A percentile compares a stretch with the other conserved stretches of the same genome.
Conservation (phyloP, 345 rosid genomes). For the Noccaea caerulescens region DNA sequence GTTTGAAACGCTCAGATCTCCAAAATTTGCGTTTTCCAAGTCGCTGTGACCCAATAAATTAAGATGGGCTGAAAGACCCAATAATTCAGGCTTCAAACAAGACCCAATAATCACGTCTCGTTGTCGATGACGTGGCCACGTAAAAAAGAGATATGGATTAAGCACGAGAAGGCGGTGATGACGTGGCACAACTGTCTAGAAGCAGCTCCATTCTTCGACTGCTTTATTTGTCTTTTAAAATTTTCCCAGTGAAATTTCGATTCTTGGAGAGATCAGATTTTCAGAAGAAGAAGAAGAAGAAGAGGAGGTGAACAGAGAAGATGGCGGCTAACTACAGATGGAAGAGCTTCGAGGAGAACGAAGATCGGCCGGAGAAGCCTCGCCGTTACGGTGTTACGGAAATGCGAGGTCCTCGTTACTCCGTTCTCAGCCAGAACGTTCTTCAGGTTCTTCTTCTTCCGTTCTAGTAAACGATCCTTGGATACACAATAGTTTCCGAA, state of each 20-base stretch:
- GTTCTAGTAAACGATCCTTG: not conserved
- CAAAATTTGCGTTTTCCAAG: not conserved
- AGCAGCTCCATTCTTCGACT: conserved; percentile 49
- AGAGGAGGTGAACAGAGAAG: conserved; percentile 5
- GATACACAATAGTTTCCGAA: not conserved
- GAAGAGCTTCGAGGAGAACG: conserved; percentile 80
- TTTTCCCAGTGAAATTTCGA: not conserved
- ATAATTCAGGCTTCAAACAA: conserved; percentile 7
- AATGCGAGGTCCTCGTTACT: conserved; percentile 80
- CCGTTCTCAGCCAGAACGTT: conserved; percentile 59
- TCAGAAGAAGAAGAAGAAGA: not conserved
- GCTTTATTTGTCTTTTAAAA: not conserved
- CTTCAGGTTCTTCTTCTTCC: conserved; percentile 57
- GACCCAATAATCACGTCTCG: conserved; percentile 21
- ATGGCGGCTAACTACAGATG: conserved; percentile 64
- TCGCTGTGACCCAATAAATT: not conserved
- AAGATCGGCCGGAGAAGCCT: conserved; percentile 93
- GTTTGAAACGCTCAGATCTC: not conserved
- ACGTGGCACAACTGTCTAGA: conserved; percentile 52
- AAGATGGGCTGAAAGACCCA: conserved; percentile 26
- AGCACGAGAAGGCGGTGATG: conserved; percentile 20
- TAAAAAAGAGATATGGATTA: not conserved
- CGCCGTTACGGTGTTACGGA: conserved; percentile 90
- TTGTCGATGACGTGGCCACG: conserved; percentile 28
- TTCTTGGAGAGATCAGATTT: too few species aligned